Base-by-base conservation (phyloP, 2,329 filamentous ascomycete species). In the Fusarium euwallaceae region DNA sequence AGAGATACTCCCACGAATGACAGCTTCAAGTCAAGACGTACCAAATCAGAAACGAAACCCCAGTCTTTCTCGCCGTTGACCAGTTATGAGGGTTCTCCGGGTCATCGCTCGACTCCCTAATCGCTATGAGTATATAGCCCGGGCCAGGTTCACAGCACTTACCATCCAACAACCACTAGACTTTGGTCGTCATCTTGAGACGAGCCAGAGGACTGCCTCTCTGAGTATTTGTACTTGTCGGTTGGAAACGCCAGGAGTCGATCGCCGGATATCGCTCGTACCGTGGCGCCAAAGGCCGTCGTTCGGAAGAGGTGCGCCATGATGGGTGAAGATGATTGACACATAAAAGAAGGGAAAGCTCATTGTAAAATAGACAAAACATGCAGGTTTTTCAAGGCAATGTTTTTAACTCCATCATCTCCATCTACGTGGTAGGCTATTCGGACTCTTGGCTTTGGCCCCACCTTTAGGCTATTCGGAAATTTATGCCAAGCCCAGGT, bases 391-490 rank as follows among this genome's bases (percentile, higher is more conserved):
- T 53, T 29, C 3, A 32, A 29, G 27, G 9, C 5, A 29, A n/a
- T 10, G 24, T 4, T 32, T n/a, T 2, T 3, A n/a, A 29, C 1
- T 12, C 2, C 16, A n/a, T n/a, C 17, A 29, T n/a, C 8, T 29
- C 17, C 24, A 51, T n/a, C 16, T 29, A 10, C 16, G 6, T n/a
- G 16, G 1, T 53, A 53, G 24, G 48, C 48, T 53, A 53, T 53
- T 53, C 48, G 24, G 24, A 29, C 24, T 29, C 27, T n/a, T n/a
- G 2, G 17, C 48, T 12, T 2, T 29, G 17, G 48, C n/a, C 48
- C 48, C 48, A 53, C 48, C 8, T 0, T 53, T 53, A 53, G 48
- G 48, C 48, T 53, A 53, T 53, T 53, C 24, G 48, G 48, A n/a
- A 2, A 10, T 53, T n/a, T 16, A 53, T 17, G 24, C 48, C 48